Conservation (phyloP, 768 basidiomycete genomes). For the Mycena floridula region DNA sequence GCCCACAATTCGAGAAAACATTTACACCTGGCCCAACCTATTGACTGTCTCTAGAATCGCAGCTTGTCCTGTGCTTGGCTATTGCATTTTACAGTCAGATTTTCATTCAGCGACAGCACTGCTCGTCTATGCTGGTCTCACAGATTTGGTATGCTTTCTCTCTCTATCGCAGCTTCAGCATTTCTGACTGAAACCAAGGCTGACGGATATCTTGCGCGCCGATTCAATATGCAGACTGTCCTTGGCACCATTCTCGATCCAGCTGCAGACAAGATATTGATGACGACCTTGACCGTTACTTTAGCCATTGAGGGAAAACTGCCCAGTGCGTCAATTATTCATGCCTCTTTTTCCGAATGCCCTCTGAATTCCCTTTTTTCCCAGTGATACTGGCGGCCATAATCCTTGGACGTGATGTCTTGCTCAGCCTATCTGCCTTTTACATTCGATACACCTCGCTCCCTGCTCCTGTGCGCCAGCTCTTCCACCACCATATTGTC, state of each 20-base stretch:
- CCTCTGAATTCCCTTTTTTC: slow-evolving; percentile 68
- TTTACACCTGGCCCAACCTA: slow-evolving; percentile 91
- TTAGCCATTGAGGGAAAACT: slow-evolving; percentile 79
- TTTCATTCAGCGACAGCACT: slow-evolving; percentile 77
- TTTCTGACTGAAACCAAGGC: slow-evolving; percentile 41
- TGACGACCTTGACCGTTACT: slow-evolving; percentile 90
- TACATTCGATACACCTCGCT: slow-evolving; percentile 90
- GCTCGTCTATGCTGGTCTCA: slow-evolving; percentile 86
- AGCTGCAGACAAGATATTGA: slow-evolving; percentile 91
- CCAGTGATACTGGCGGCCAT: too few species aligned
- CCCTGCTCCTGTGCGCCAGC: slow-evolving; percentile 67
- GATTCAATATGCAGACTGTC: slow-evolving; percentile 84
- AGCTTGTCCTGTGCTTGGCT: slow-evolving; percentile 89
- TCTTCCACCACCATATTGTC: slow-evolving; percentile 1
- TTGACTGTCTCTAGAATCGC: slow-evolving; percentile 83
- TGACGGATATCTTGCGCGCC: slow-evolving; percentile 87
- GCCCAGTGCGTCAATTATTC: slow-evolving; percentile 52
- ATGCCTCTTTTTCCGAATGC: background rate
- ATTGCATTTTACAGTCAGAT: slow-evolving; percentile 78
- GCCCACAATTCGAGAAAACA: slow-evolving; percentile 50
- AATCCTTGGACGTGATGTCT: slow-evolving; percentile 85
- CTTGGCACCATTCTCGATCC: slow-evolving; percentile 95
- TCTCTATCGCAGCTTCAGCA: slow-evolving; percentile 7
- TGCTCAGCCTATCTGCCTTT: slow-evolving; percentile 84
- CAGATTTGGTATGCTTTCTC: slow-evolving; percentile 68